These are phyloP conservation scores for Xylariaceae sp. DNA, from an alignment of 2,329 filamentous ascomycete genomes.

Conservation along the genomic window DNA sequence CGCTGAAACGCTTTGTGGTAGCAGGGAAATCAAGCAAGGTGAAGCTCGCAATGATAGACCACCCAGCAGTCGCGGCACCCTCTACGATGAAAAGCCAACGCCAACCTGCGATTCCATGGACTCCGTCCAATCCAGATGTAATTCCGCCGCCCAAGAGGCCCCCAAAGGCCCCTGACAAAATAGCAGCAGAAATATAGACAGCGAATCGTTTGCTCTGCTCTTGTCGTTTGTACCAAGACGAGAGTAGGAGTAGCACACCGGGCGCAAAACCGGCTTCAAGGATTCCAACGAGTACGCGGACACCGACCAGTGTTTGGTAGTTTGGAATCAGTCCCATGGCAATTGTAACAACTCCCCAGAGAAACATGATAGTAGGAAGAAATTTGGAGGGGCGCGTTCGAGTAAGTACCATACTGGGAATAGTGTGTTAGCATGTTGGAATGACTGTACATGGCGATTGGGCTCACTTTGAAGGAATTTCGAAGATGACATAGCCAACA, in stretches of 20 bases:
- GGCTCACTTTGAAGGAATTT: conserved; percentile 54
- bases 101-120: conserved; percentile 9
- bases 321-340: conserved; percentile 28
- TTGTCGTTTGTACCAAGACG: conserved; percentile 27
- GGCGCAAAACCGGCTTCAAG: conserved; percentile 59
- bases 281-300: conserved; percentile 49
- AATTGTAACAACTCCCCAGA: conserved; percentile 33
- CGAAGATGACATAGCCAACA: conserved; percentile 64
- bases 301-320: conserved; percentile 26
- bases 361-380: conserved; percentile 61
- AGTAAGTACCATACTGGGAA: conserved; percentile 53
- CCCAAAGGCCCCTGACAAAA: conserved; percentile 36
- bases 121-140: conserved; percentile 7
- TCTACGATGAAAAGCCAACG: conserved; percentile 16
- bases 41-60: conserved; percentile 55
- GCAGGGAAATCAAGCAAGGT: conserved; percentile 68
- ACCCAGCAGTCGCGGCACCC: conserved; percentile 11
- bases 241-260: conserved; percentile 57
- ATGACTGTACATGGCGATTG: not conserved
- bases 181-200: conserved; percentile 69
- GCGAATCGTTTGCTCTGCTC: conserved; percentile 40
- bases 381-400: conserved; percentile 60
- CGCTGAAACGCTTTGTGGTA: conserved; percentile 53
- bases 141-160: conserved; percentile 9
- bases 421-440: not conserved